A percentile compares a stretch with the other conserved stretches of the same genome.
Conservation (phyloP, 2,329 filamentous ascomycete genomes). For the Aschersonia sp. region DNA sequence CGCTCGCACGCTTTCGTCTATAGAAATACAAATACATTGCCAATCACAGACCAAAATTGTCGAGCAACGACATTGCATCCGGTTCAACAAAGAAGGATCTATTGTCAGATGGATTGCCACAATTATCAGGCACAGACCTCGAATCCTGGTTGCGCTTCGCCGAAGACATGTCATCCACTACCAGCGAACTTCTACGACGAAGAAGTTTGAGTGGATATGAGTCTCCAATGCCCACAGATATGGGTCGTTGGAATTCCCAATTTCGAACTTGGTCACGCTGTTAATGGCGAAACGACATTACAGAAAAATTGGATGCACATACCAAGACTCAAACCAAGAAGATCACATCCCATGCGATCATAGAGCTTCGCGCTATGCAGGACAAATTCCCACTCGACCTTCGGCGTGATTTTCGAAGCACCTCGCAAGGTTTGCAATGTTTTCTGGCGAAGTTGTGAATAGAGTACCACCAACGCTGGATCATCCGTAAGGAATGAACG, state of each 20-base stretch:
- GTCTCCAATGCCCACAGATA: slow-evolving; percentile 23
- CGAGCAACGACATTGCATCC: slow-evolving; percentile 74
- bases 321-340: slow-evolving; percentile 76
- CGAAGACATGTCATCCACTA: slow-evolving; percentile 59
- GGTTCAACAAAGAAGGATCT: slow-evolving; percentile 70
- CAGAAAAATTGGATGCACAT: slow-evolving; percentile 11
- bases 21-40: too few species aligned
- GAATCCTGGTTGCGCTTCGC: slow-evolving; percentile 24
- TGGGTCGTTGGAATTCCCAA: slow-evolving; percentile 62
- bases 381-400: slow-evolving; percentile 78
- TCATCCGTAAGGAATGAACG: slow-evolving; percentile 82
- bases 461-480: slow-evolving; percentile 74
- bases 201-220: slow-evolving; percentile 54
- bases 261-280: slow-evolving; percentile 41
- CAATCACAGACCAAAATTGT: slow-evolving; percentile 76
- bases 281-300: too few species aligned
- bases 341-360: slow-evolving; percentile 83
- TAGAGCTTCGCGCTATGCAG: slow-evolving; percentile 74
- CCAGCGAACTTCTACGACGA: slow-evolving; percentile 57
- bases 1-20: too few species aligned
- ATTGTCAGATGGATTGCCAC: too few species aligned
- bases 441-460: slow-evolving; percentile 69
- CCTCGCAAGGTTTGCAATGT: slow-evolving; percentile 72
- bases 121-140: slow-evolving; percentile 7
- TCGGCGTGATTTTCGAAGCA: slow-evolving; percentile 65